Base-by-base conservation (phyloP, 306 rosid species). In the Mimosa bimucronata region DNA sequence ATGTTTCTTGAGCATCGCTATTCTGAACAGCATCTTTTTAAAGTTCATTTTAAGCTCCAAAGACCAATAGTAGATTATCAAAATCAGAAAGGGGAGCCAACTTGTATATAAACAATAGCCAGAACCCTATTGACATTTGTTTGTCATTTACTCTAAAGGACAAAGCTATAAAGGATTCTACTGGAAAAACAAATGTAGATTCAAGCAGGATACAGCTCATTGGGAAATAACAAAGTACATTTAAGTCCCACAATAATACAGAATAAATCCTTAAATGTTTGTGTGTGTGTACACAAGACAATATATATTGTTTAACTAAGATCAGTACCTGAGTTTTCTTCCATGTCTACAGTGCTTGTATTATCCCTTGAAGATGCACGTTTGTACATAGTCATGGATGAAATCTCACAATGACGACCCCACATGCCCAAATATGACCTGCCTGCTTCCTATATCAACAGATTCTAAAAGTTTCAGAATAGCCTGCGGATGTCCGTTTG, bases 361-460 rank as follows among this genome's bases (percentile, higher is more conserved):
- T 71, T 16, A 71, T 92, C 97, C 82, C 88, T 92, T 6, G 89
- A 79, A 9, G 96, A 83, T 55, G 83, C 65, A n/a, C 98, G 97
- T 78, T 95, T 95, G 89, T 91, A 95, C 87, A 88, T 89, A 2
- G 88, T 85, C 88, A 87, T 89, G 0, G 88, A 86, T 61, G 85
- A 89, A 84, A 71, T 81, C 88, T 86, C 97, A 67, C 92, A 86
- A 70, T 87, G 85, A 68, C 82, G 88, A n/a, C 81, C 92, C 92
- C 86, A 83, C 98, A 91, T 92, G 80, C 87, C 89, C 78, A 77
- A 75, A 71, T 38, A 73, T 65, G 66, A 86, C 83, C 66, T 46
- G 50, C 73, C 83, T 75, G 68, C 65, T 73, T 67, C 84, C 71
- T 64, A 53, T 67, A 64, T 77, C 42, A 77, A 69, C 88, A 75